These are phyloP conservation scores for Camelina neglecta DNA, from an alignment of 345 rosid species.

Conservation along the genomic window DNA sequence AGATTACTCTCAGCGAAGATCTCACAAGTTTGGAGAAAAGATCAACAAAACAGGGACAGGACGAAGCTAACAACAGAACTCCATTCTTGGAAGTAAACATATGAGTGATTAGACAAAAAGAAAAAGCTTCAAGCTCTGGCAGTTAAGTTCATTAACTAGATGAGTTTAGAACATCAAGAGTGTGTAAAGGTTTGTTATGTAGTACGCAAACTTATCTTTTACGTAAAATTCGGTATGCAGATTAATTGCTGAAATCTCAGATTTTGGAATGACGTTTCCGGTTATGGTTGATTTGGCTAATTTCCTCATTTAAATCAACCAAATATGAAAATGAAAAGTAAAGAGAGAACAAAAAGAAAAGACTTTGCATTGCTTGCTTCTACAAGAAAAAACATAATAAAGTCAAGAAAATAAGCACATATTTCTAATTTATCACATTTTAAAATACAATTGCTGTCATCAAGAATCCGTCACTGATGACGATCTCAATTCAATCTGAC, in stretches of 20 bases:
- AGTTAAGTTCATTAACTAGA: constrained; percentile 31
- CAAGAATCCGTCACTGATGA: constrained; percentile 37
- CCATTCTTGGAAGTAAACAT: constrained; percentile 72
- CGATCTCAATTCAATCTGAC: not conserved
- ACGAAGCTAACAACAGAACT: constrained; percentile 60
- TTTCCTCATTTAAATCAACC: constrained; percentile 15
- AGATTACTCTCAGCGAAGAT: constrained; percentile 38
- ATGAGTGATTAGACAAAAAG: not conserved
- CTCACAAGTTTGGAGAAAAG: constrained; percentile 34
- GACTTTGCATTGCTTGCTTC: constrained; percentile 18
- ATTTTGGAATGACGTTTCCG: not conserved
- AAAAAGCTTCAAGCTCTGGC: not conserved
- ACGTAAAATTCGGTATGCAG: not conserved
- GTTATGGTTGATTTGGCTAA: constrained; percentile 2
- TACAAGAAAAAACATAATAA: constrained; percentile 17
- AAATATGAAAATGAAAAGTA: constrained; percentile 1
- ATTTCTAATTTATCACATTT: not conserved
- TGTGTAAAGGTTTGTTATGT: constrained; percentile 12
- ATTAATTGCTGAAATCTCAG: not conserved
- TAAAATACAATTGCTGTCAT: constrained; percentile 2
- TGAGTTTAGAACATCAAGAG: constrained; percentile 21
- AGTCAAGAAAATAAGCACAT: constrained; percentile 28
- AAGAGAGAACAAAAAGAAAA: constrained; percentile 16
- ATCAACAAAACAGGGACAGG: constrained; percentile 48
- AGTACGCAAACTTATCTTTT: constrained; percentile 4